Evolutionary conservation across 257 asterid species (phyloP).

Genomic region (Solanum pimpinellifolium): DNA sequence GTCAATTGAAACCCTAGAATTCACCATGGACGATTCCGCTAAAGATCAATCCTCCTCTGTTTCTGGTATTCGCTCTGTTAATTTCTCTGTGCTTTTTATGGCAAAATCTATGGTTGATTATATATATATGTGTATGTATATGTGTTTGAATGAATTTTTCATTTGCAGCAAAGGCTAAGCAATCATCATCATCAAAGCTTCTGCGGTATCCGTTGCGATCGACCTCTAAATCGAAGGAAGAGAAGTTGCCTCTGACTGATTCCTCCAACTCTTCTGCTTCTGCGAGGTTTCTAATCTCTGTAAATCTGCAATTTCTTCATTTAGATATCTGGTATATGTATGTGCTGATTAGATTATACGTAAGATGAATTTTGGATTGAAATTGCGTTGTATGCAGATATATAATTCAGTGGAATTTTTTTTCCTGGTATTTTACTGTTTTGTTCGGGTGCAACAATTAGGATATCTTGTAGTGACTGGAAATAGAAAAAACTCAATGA

Average conservation of each 20-base stretch:
- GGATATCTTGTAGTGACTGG: neutral
- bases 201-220: constrained; percentile 90
- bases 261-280: constrained; percentile 41
- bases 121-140: neutral
- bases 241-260: constrained; percentile 47
- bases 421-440: neutral
- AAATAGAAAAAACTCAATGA: neutral
- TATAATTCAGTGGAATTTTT: neutral
- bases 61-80: constrained; percentile 24
- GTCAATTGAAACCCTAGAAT: neutral
- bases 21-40: constrained; percentile 41
- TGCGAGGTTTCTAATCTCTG: constrained; percentile 22
- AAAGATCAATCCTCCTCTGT: constrained; percentile 49
- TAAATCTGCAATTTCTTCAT: neutral
- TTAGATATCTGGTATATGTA: neutral
- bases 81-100: neutral
- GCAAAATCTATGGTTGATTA: neutral
- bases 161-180: constrained; percentile 16
- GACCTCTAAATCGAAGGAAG: constrained; percentile 45
- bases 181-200: constrained; percentile 53
- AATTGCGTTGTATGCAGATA: neutral
- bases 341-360: neutral
- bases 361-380: neutral
- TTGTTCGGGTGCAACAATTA: neutral
- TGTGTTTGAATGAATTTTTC: neutral